Evolutionary conservation across 2,329 filamentous ascomycete species (phyloP), one percentile per base, ranked within the genome.

Genomic region (Boeremia exigua): DNA sequence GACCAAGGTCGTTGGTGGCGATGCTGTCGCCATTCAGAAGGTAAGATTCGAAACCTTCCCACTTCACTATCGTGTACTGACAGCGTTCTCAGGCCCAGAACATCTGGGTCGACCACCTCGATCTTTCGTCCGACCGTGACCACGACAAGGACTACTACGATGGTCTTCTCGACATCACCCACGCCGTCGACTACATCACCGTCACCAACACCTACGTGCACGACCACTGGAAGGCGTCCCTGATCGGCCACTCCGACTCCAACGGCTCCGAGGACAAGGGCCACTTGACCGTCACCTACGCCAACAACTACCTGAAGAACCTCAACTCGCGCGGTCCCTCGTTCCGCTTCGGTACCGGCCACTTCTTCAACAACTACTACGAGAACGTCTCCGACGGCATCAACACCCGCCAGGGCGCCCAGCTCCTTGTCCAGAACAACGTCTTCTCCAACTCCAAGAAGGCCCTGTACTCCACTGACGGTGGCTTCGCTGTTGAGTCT

Each of bases 141-240:
- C 78, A 84, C 69, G 85, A 81, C 78, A 90, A 90, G 77, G 86
- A 90, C 77, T 88, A 83, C 77, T 89, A 88, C 68, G 88, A 90
- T 53, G 87, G 88, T 29, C 81, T 90, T 1, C 75, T 86, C 42
- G 88, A 90, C 64, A 76, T 85, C 46, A 88, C 82, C 45, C 87
- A 88, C 74, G 88, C 79, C 42, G 78, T 82, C 9, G 86, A 89
- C 76, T 89, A 77, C 66, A 72, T 88, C 54, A 88, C 81, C 60
- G 77, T 88, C 59, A 81, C 79, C 60, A 81, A 82, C 75, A 62
- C 69, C 61, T 79, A 77, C 70, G 61, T 84, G 60, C 82, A 84
- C 72, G 82, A 84, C 74, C 84, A 87, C 80, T 87, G 79, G 78
- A 88, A 87, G 73, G 60, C 58, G 48, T 83, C 81, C 0, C 78